Base-by-base conservation (phyloP, 2,329 filamentous ascomycete genomes). In the Ceratocystis cubensis region DNA sequence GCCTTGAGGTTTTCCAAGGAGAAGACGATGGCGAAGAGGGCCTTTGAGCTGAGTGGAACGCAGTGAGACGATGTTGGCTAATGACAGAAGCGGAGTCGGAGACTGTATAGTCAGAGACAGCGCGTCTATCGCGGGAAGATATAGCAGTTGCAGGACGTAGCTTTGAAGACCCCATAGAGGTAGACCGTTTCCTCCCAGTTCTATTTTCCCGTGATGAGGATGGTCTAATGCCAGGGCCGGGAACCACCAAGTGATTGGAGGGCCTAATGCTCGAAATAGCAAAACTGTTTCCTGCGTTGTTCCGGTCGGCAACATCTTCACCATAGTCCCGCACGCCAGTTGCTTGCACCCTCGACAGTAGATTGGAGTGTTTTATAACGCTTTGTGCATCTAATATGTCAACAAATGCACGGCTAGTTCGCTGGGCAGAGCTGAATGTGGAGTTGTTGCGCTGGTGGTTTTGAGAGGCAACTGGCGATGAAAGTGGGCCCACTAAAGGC, bases 271-370 rank as follows among this genome's bases (percentile, higher is more conserved):
- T 22, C n/a, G 50, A 61, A n/a, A 67, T 67, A 13, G 61, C 53
- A 33, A 68, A 65, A 48, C 59, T 68, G 46, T 76, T 79, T 28
- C 75, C 72, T 3, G 72, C 73, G 59, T 84, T 75, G 69, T 87
- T 87, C 44, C 85, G 78, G 69, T 86, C 83, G 1, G 83, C 84
- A 1, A 87, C 83, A 71, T 86, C 84, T 71, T 88, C 85, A n/a
- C 81, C 84, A 70, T 84, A 86, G 63, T 82, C 79, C 56, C 78
- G 77, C 0, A 76, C 75, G 1, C 82, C 83, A 0, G 80, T 72
- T 0, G 82, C 82, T 65, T 78, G 73, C 2, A 84, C 70, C 17
- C 82, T 76, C 8, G 75, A 75, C 61, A 75, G 74, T 69, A 84
- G 84, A 68, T 82, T 77, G 1, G 76, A 74, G 0, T 78, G 77